Percentiles rank a stretch among this genome's conserved stretches.
These are phyloP conservation scores for Pichia scutulata DNA, from an alignment of 805 yeast genomes.

Conservation along the genomic window DNA sequence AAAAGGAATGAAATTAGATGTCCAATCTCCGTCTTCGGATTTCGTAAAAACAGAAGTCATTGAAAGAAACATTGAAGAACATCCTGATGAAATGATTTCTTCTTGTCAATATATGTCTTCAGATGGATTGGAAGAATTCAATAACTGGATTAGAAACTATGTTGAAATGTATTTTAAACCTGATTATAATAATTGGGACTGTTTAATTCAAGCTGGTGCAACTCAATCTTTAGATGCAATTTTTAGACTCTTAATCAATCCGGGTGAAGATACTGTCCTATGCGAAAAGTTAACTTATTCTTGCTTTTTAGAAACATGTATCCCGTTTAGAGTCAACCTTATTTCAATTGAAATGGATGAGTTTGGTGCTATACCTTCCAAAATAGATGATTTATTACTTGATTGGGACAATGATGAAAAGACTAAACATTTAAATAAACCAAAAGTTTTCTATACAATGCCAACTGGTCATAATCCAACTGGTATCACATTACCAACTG, in stretches of 20 bases:
- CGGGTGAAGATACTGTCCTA: conserved; percentile 69
- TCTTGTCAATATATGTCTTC: conserved; percentile 46
- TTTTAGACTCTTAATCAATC: conserved; percentile 65
- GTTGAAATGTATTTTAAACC: conserved; percentile 36
- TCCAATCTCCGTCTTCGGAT: conserved; percentile 35
- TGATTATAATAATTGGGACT: conserved; percentile 58
- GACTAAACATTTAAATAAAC: conserved; percentile 30
- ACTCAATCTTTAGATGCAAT: conserved; percentile 87
- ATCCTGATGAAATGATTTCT: conserved; percentile 31
- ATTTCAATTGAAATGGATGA: conserved; percentile 75
- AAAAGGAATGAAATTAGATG: conserved; percentile 23
- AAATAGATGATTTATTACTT: conserved; percentile 50
- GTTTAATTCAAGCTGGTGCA: conserved; percentile 69
- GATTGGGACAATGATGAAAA: conserved; percentile 57
- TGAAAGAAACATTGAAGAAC: conserved; percentile 13
- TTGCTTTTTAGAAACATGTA: conserved; percentile 76
- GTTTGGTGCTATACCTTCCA: conserved; percentile 69
- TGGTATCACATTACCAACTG: conserved; percentile 55
- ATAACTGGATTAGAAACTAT: conserved; percentile 36
- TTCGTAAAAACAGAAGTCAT: conserved; percentile 36
- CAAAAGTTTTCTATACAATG: conserved; percentile 59
- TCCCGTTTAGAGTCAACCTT: conserved; percentile 59
- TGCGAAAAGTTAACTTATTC: conserved; percentile 80
- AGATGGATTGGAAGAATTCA: conserved; percentile 39
- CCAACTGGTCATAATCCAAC: conserved; percentile 85